Conservation (phyloP, 495 filamentous ascomycete species). For the Bacidia rubella region DNA sequence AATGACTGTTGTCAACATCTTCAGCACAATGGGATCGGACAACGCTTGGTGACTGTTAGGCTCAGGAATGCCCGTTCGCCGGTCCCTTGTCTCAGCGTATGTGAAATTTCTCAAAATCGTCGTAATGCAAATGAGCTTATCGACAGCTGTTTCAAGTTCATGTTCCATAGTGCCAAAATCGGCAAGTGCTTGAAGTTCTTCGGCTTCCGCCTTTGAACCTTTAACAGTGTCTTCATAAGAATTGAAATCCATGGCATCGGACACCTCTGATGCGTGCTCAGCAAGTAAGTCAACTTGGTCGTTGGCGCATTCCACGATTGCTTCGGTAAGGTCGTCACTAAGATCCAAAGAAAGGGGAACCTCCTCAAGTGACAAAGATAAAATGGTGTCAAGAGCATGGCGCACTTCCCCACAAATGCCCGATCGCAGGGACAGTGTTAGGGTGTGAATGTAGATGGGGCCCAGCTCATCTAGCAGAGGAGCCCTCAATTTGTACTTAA, state of each 20-base stretch:
- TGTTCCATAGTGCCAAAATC: slow-evolving; percentile 67
- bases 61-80: slow-evolving; percentile 41
- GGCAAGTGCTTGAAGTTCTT: slow-evolving; percentile 52
- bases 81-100: slow-evolving; percentile 44
- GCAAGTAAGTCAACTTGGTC: slow-evolving; percentile 69
- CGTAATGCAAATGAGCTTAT: slow-evolving; percentile 78
- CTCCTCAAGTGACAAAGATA: slow-evolving; percentile 50
- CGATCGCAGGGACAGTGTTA: slow-evolving; percentile 83
- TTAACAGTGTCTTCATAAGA: slow-evolving; percentile 82
- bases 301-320: slow-evolving; percentile 79
- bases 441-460: slow-evolving; percentile 76
- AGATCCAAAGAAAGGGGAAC: slow-evolving; percentile 51
- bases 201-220: slow-evolving; percentile 56
- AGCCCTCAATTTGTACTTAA: slow-evolving; percentile 51
- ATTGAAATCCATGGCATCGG: slow-evolving; percentile 63
- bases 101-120: slow-evolving; percentile 90
- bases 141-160: slow-evolving; percentile 72
- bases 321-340: slow-evolving; percentile 81
- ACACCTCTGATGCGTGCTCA: slow-evolving; percentile 68
- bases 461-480: slow-evolving; percentile 70
- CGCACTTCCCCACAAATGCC: slow-evolving; percentile 81
- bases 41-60: slow-evolving; percentile 50
- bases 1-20: slow-evolving; percentile 68
- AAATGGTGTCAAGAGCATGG: slow-evolving; percentile 73
- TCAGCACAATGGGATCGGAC: slow-evolving; percentile 59